These are phyloP conservation scores for Besnoitia besnoiti DNA, from an alignment of 169 alveolate genomes.

Conservation along the genomic window DNA sequence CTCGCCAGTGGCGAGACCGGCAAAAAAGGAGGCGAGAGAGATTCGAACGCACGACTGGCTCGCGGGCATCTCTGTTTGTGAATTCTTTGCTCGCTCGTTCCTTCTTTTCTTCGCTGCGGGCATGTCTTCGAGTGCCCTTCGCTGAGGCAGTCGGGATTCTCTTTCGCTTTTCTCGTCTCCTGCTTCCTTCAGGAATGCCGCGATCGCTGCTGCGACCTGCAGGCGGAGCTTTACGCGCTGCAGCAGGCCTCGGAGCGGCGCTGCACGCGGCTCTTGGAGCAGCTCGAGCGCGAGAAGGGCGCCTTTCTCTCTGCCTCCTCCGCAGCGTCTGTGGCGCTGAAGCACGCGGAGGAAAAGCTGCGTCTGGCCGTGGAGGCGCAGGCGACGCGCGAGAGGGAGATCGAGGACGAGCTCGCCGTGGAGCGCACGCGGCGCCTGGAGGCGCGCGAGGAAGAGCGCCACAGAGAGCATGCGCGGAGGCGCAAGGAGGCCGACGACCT, in stretches of 20 bases:
- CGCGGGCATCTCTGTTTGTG: not conserved
- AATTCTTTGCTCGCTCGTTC: not conserved
- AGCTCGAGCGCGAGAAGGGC: not conserved
- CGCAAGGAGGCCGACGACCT: not conserved
- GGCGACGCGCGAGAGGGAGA: not conserved
- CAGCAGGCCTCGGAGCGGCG: not conserved
- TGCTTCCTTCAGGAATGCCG: slow-evolving; percentile 5
- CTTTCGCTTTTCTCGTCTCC: not conserved
- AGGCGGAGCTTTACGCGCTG: not conserved
- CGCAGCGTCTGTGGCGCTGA: not conserved
- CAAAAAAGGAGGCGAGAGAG: too few relatives aligned
- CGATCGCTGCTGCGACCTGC: slow-evolving; percentile 21
- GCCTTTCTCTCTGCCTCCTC: not conserved
- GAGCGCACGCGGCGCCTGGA: not conserved
- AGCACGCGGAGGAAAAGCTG: not conserved
- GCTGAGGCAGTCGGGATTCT: not conserved
- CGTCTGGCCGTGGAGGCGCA: not conserved
- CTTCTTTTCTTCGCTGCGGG: not conserved
- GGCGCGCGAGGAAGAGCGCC: not conserved
- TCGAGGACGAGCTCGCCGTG: not conserved
- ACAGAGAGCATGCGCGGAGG: not conserved
- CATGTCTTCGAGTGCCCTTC: not conserved
- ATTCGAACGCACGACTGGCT: too few relatives aligned
- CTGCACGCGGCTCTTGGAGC: not conserved
- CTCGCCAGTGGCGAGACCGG: too few relatives aligned